Conservation (phyloP, 192 early-diverging fungal species). For the Backusella circina region DNA sequence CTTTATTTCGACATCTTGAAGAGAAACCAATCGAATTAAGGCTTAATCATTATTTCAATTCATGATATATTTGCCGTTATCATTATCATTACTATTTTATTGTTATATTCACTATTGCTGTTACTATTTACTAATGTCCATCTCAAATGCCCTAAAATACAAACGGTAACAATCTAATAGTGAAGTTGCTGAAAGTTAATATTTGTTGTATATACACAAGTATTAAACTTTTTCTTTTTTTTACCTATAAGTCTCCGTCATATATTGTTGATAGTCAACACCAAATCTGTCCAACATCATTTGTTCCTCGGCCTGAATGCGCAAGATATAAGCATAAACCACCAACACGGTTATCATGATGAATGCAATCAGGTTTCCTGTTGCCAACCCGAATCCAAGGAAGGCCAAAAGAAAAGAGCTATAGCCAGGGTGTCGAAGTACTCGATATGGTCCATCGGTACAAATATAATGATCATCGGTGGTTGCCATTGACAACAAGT, state of each 20-base stretch:
- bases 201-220: background rate
- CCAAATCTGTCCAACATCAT: conserved; percentile 35
- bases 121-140: background rate
- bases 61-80: background rate
- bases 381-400: conserved; percentile 31
- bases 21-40: background rate
- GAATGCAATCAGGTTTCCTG: conserved; percentile 17
- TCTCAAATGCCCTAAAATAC: background rate
- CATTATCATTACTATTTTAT: background rate
- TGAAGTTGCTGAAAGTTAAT: background rate
- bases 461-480: conserved; percentile 31
- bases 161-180: background rate
- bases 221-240: background rate
- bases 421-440: conserved; percentile 38
- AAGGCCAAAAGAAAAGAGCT: conserved; percentile 25
- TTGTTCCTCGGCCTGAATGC: conserved; percentile 33
- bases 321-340: conserved; percentile 15
- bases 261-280: conserved; percentile 41
- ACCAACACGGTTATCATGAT: conserved; percentile 14
- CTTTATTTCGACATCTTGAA: background rate
- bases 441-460: conserved; percentile 33
- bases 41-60: no score
- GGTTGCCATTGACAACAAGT: conserved; percentile 20
- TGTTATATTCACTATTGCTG: background rate
- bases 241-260: conserved; percentile 27